phyloP scores from a whole-genome alignment of 352 stramenopile species.

The Elongisporangium undulatum region DNA sequence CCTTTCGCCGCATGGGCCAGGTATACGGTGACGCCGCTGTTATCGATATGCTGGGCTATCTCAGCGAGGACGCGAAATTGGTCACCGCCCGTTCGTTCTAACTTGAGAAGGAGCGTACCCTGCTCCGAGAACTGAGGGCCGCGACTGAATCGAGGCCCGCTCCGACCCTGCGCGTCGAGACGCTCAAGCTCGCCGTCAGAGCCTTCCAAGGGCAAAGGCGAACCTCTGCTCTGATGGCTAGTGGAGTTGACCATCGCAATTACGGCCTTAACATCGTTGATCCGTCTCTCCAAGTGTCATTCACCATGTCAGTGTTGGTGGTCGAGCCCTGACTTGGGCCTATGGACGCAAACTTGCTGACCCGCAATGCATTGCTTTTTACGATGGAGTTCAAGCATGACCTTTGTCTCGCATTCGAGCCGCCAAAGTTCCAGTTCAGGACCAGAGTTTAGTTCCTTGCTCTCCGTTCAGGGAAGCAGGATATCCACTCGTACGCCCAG shows the following conservation, averaged over 20 bases:
- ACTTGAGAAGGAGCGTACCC: no score
- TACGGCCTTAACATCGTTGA: conserved; percentile 9
- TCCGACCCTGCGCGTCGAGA: no score
- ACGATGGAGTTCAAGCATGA: conserved; percentile 3
- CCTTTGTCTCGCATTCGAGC: conserved; percentile 13
- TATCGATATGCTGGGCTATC: no score
- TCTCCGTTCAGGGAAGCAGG: no score
- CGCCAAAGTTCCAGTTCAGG: conserved; percentile 1
- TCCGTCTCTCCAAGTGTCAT: conserved; percentile 1
- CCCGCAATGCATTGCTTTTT: conserved; percentile 4
- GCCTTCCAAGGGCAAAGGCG: background rate
- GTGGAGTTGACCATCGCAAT: conserved; percentile 14
- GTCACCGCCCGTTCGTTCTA: background rate
- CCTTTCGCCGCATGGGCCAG: no score
- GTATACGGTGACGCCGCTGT: no score
- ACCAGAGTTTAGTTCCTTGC: no score
- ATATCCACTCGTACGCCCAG: no score
- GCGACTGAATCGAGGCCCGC: no score
- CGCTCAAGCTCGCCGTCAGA: no score
- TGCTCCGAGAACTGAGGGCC: no score
- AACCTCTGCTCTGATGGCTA: conserved; percentile 10
- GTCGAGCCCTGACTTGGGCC: conserved; percentile 8
- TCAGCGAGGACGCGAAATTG: no score
- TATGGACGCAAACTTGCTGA: conserved; percentile 11
- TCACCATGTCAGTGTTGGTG: conserved; percentile 9